Conservation (phyloP, 495 filamentous ascomycete species). For the Daldinia grandis region DNA sequence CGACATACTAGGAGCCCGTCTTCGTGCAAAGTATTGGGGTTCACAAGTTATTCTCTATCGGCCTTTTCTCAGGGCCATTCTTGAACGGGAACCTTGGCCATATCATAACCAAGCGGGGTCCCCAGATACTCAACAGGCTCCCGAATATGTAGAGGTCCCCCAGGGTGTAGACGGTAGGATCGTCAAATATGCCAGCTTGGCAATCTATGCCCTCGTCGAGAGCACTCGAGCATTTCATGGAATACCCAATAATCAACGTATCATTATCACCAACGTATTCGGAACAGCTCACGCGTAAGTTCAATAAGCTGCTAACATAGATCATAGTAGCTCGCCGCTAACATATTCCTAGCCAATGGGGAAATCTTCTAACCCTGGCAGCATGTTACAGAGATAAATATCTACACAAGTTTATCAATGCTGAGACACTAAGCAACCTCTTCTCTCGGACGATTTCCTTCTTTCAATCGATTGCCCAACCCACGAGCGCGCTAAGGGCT, state of each 20-base stretch:
- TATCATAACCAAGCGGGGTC: conserved; percentile 39
- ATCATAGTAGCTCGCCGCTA: conserved; percentile 4
- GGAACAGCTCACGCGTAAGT: conserved; percentile 97
- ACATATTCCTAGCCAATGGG: conserved; percentile 79
- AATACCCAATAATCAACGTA: conserved; percentile 64
- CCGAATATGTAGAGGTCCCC: conserved; percentile 26
- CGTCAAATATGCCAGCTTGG: conserved; percentile 61
- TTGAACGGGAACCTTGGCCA: conserved; percentile 46
- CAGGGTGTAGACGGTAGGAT: conserved; percentile 56
- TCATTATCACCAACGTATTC: conserved; percentile 92
- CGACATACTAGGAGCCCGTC: conserved; percentile 83
- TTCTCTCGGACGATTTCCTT: conserved; percentile 75
- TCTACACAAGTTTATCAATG: conserved; percentile 62
- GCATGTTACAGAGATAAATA: conserved; percentile 73
- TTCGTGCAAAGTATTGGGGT: conserved; percentile 94
- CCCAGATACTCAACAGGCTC: conserved; percentile 43
- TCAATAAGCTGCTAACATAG: not conserved
- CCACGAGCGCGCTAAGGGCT: conserved; percentile 70
- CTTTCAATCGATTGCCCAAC: conserved; percentile 66
- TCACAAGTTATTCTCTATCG: conserved; percentile 89
- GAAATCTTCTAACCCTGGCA: conserved; percentile 88
- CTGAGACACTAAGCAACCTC: conserved; percentile 58
- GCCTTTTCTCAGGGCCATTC: conserved; percentile 76
- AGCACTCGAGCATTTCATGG: conserved; percentile 90
- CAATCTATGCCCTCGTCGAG: conserved; percentile 77